These are phyloP conservation scores for Larix kaempferi DNA, from an alignment of 75 land plant genomes.

Conservation along the genomic window DNA sequence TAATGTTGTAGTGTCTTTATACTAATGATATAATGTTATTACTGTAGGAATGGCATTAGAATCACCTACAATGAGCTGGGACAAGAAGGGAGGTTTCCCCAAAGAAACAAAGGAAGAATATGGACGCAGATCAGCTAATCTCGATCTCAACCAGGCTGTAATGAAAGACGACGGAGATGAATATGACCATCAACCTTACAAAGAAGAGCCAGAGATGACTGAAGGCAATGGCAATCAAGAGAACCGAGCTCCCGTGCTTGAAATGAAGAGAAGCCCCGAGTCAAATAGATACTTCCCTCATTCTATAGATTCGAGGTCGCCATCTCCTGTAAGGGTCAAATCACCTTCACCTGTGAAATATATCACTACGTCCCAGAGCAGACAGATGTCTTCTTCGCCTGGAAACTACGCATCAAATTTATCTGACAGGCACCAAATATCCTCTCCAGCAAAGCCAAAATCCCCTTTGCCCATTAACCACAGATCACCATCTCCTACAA, in stretches of 20 bases:
- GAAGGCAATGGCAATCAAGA: neutral
- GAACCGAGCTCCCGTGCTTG: neutral
- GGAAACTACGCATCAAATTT: slow-evolving; percentile 7
- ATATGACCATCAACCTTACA: slow-evolving; percentile 1
- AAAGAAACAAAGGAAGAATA: neutral
- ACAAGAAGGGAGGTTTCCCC: too few relatives aligned
- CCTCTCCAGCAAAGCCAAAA: neutral
- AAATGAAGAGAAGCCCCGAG: neutral
- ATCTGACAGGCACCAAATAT: slow-evolving; percentile 6
- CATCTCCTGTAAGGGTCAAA: slow-evolving; percentile 7
- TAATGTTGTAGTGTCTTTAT: too few relatives aligned
- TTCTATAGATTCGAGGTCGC: neutral
- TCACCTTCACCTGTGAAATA: slow-evolving; percentile 11
- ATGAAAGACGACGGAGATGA: slow-evolving; percentile 9
- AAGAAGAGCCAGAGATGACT: neutral
- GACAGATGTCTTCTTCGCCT: neutral
- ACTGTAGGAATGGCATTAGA: too few relatives aligned
- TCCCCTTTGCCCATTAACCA: too few relatives aligned
- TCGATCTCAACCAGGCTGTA: slow-evolving; percentile 12
- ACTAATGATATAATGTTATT: too few relatives aligned
- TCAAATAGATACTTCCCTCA: neutral
- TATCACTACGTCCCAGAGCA: slow-evolving; percentile 3
- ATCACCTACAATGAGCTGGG: too few relatives aligned
- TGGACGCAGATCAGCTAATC: slow-evolving; percentile 8
- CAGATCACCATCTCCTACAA: slow-evolving; percentile 6